Evolutionary conservation across 2,329 filamentous ascomycete species (phyloP), one percentile per base, ranked within the genome.

Genomic region (Fusarium agapanthi): DNA sequence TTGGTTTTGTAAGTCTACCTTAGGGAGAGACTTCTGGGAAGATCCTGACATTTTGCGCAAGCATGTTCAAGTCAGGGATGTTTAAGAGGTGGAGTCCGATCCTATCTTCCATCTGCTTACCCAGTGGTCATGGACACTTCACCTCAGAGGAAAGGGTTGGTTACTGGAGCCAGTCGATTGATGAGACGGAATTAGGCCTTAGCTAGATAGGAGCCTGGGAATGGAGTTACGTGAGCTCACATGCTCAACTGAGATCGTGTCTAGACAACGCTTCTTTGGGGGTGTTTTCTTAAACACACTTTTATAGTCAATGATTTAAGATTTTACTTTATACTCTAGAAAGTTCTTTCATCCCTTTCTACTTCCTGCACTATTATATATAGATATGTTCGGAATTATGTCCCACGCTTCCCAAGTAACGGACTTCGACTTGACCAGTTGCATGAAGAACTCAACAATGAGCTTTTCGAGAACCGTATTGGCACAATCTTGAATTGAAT

Each of bases 251-350:
- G 22, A 50, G 22, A 50, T 34, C 0, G 15, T 34, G 11, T 24
- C 7, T 48, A 3, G 15, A 32, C 30, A 9, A 3, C 7, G 3
- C 12, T 30, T 48, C 28, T 32, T 48, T 24, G 10, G 7, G 14
- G 3, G 10, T 10, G 4, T 20, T 34, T 7, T 2, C 18, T 24
- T 20, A 5, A 2, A 10, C 4, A 24, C 11, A 8, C 30, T 24
- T n/a, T 9, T 7, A 34, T 34, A 6, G 18, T 24, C 13, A 18
- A 32, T 16, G 7, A 30, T 6, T 12, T 1, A 48, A 30, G 24
- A 16, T 13, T 30, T 12, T 13, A 18, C 22, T 16, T 18, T 11
- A n/a, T 16, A 45, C 12, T 28, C 26, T 45, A 9, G 9, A 18
- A 20, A 8, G 9, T 6, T 12, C 16, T 16, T 18, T n/a, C 6